Evolutionary conservation across 2,329 filamentous ascomycete species (phyloP), one percentile per base, ranked within the genome.

Genomic region (Hymenoscyphus salicellus): DNA sequence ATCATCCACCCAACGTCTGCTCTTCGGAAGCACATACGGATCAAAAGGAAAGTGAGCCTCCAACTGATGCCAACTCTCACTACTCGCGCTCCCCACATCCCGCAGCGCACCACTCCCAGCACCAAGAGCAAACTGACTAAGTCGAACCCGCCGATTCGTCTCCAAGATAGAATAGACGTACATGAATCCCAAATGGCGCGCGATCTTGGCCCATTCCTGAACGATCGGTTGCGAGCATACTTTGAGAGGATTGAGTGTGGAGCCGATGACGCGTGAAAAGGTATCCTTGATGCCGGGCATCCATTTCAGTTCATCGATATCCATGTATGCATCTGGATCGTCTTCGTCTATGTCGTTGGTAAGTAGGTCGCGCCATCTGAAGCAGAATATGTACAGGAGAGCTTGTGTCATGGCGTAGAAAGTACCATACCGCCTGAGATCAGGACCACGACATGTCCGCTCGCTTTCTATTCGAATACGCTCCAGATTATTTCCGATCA

Each of bases 41-140:
- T 99, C 95, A 73, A 99, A 99, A 0, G 95, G 95, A 74, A 98
- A 99, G 76, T 96, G 97, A 0, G 93, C 91, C 71, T 98, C 93
- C 1, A 99, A 84, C 77, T 97, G 89, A 73, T 94, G 89, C 73
- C 87, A 89, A 67, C 89, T 87, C 70, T 97, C 92, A 62, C 88
- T 84, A 16, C 78, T 76, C 60, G 79, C 65, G 76, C 80, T 66
- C 72, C 80, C 62, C 5, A 71, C 66, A 83, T 77, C 70, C 86
- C 86, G 66, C 82, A 82, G 38, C 85, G 79, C 71, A 26, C 72
- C 72, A 62, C 68, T 69, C 2, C 65, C 83, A 20, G 83, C 81
- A 68, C 85, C 85, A 41, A 82, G 83, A 2, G 88, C 83, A 73
- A 87, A 90, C 61, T 92, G 86, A 5, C 89, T 89, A 36, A 97